Percentiles rank a stretch among this genome's conserved stretches.
Evolutionary conservation across 2,329 filamentous ascomycete species (phyloP).

Genomic region (Fusarium chaquense): DNA sequence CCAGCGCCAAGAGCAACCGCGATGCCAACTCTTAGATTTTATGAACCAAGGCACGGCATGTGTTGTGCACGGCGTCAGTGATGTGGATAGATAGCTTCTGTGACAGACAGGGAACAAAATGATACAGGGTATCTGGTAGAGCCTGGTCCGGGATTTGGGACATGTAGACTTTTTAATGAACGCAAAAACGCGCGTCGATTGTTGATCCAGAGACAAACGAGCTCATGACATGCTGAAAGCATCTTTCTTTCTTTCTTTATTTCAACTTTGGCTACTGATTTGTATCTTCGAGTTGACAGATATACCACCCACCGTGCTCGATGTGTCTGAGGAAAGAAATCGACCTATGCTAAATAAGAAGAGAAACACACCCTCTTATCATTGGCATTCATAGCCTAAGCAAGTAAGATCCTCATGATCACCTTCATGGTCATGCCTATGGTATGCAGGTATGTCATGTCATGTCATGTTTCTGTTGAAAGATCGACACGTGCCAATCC

Average conservation of each 20-base stretch:
- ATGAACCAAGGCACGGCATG: background rate
- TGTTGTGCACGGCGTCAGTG: constrained; percentile 1
- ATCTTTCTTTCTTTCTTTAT: background rate
- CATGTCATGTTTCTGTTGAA: constrained; percentile 10
- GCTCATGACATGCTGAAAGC: constrained; percentile 14
- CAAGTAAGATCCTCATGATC: constrained; percentile 23
- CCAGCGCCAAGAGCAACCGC: constrained; percentile 89
- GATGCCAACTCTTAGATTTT: constrained; percentile 73
- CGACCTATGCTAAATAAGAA: background rate
- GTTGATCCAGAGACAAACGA: constrained; percentile 24
- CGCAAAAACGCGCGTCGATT: constrained; percentile 11
- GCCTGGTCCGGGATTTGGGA: constrained; percentile 8
- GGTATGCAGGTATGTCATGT: constrained; percentile 6
- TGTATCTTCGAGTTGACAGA: background rate
- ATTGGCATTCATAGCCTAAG: background rate
- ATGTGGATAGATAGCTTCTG: background rate
- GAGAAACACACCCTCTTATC: background rate
- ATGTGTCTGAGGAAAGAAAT: background rate
- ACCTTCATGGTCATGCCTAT: background rate
- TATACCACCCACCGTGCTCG: background rate
- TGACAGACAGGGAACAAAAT: background rate
- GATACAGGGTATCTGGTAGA: constrained; percentile 1
- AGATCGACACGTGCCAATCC: constrained; percentile 27
- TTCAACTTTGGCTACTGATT: background rate
- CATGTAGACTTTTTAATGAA: constrained; percentile 35